Evolutionary conservation across 805 yeast genomes (phyloP).

Genomic region (Candida montana): DNA sequence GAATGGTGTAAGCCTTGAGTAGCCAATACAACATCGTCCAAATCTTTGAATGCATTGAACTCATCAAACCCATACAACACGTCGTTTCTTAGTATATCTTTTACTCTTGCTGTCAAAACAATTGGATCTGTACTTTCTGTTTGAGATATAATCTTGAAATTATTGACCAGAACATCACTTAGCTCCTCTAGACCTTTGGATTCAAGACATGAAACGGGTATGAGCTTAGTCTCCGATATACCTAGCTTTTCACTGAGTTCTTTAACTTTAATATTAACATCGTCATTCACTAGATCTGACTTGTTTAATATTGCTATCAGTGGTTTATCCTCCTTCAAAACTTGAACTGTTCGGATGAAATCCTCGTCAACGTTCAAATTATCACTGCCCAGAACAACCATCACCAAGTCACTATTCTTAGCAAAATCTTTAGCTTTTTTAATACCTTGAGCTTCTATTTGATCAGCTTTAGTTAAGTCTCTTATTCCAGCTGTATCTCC

Average conservation of each 20-base stretch:
- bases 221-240: conserved; percentile 22
- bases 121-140: conserved; percentile 58
- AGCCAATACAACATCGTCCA: conserved; percentile 73
- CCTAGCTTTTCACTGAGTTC: conserved; percentile 20
- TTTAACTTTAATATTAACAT: conserved; percentile 18
- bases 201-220: conserved; percentile 55
- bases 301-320: conserved; percentile 54
- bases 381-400: conserved; percentile 57
- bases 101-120: conserved; percentile 67
- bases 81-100: conserved; percentile 69
- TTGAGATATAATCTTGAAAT: conserved; percentile 45
- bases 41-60: conserved; percentile 43
- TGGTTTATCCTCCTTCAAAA: conserved; percentile 23
- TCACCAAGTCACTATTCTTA: conserved; percentile 54
- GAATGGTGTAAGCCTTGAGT: conserved; percentile 70
- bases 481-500: conserved; percentile 96
- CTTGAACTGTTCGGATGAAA: conserved; percentile 34
- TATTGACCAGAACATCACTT: conserved; percentile 32
- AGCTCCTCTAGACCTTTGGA: conserved; percentile 52
- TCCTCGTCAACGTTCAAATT: conserved; percentile 32
- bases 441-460: conserved; percentile 77
- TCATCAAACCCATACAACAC: conserved; percentile 71
- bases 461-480: conserved; percentile 38
- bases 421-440: conserved; percentile 63
- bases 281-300: conserved; percentile 39